phyloP scores from a whole-genome alignment of 2,329 filamentous ascomycete genomes.

The Fusarium albosuccineum region DNA sequence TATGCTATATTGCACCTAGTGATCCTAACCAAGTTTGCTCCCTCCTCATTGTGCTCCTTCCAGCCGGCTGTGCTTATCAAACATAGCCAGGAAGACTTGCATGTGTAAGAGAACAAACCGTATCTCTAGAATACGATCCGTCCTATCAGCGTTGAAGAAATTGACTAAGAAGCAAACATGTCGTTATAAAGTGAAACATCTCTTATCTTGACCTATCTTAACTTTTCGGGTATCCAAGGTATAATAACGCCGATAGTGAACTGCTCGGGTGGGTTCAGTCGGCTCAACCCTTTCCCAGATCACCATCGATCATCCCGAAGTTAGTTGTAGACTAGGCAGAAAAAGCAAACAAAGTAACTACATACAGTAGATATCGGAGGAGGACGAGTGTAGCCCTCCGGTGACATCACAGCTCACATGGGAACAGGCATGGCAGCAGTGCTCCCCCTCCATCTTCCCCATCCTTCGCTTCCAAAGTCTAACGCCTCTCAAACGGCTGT shows the following conservation, averaged over 20 bases:
- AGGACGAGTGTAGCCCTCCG: background rate
- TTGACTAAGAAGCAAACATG: background rate
- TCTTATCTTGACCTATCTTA: background rate
- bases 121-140: background rate
- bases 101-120: background rate
- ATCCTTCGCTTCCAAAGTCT: background rate
- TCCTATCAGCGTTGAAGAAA: background rate
- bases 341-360: constrained; percentile 4
- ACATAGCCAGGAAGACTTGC: too few relatives aligned
- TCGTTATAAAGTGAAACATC: background rate
- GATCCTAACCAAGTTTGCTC: background rate
- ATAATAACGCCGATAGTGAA: background rate
- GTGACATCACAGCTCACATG: constrained; percentile 8
- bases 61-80: background rate
- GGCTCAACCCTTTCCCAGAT: constrained; percentile 3
- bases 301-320: background rate
- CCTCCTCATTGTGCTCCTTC: background rate
- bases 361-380: background rate
- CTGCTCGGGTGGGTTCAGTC: constrained; percentile 3
- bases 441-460: background rate
- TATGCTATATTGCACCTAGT: background rate
- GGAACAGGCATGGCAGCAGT: background rate
- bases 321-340: background rate
- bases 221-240: constrained; percentile 12
- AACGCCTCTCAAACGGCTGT: background rate